A percentile compares a stretch with the other conserved stretches of the same genome.
These are phyloP conservation scores for Mariannaea sp. DNA, from an alignment of 2,329 filamentous ascomycete species.

Conservation along the genomic window DNA sequence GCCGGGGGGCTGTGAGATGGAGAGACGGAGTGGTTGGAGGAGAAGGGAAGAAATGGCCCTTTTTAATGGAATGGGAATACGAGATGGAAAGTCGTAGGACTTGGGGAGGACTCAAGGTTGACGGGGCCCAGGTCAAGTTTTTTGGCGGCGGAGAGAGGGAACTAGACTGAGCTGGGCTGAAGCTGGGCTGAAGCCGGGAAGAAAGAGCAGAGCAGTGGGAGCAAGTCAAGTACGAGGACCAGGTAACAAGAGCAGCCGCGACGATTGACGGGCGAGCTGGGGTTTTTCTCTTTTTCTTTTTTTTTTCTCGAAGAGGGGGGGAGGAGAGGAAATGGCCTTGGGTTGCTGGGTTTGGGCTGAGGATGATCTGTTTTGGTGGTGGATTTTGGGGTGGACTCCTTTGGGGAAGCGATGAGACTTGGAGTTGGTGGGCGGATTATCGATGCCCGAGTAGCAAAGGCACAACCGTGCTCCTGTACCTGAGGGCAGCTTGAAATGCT, in stretches of 20 bases:
- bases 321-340: too few relatives aligned
- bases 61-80: conserved; percentile 37
- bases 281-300: conserved; percentile 4
- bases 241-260: neutral
- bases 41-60: conserved; percentile 27
- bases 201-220: neutral
- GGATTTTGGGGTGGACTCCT: neutral
- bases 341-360: neutral
- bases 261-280: neutral
- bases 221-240: neutral
- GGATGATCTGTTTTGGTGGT: neutral
- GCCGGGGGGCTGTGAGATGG: conserved; percentile 38
- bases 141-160: neutral
- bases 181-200: neutral
- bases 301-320: too few relatives aligned
- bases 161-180: neutral
- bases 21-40: conserved; percentile 32
- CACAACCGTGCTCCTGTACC: neutral
- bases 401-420: neutral
- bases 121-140: conserved; percentile 8
- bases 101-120: conserved; percentile 9
- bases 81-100: conserved; percentile 32
- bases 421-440: neutral
- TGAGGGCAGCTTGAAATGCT: too few relatives aligned
- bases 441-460: neutral